Conservation (phyloP, 345 rosid species). For the Hypericum perforatum region DNA sequence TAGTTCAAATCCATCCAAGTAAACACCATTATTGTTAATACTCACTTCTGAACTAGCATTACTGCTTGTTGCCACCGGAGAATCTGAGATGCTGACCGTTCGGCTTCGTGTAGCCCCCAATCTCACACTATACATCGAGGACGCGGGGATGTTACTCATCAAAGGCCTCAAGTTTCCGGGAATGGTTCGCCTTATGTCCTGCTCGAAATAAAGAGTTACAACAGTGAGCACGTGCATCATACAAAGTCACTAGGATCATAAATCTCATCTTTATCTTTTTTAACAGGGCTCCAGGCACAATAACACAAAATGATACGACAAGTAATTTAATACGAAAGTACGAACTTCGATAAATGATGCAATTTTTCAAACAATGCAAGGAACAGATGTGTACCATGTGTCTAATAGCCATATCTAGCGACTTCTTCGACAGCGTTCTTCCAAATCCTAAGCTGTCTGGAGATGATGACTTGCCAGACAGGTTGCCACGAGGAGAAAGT, state of each 20-base stretch:
- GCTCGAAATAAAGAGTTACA: constrained; percentile 15
- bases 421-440: constrained; percentile 22
- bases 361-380: background rate
- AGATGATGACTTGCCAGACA: constrained; percentile 17
- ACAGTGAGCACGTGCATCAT: background rate
- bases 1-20: constrained; percentile 44
- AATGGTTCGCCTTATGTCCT: constrained; percentile 90
- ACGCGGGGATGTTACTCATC: constrained; percentile 93
- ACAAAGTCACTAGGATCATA: background rate
- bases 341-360: background rate
- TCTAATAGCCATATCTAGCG: constrained; percentile 25
- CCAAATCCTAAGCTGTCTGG: constrained; percentile 21
- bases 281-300: too few relatives aligned
- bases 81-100: constrained; percentile 66
- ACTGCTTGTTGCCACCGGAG: constrained; percentile 97
- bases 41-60: constrained; percentile 95
- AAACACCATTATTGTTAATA: constrained; percentile 57
- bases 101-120: constrained; percentile 65
- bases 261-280: too few relatives aligned
- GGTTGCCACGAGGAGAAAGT: constrained; percentile 18
- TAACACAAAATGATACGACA: too few relatives aligned
- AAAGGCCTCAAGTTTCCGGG: constrained; percentile 80
- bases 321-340: background rate
- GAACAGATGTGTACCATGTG: constrained; percentile 17
- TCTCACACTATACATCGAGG: constrained; percentile 95